These are phyloP conservation scores for Soucietia sequanensis DNA, from an alignment of 805 yeast species.

Conservation along the genomic window DNA sequence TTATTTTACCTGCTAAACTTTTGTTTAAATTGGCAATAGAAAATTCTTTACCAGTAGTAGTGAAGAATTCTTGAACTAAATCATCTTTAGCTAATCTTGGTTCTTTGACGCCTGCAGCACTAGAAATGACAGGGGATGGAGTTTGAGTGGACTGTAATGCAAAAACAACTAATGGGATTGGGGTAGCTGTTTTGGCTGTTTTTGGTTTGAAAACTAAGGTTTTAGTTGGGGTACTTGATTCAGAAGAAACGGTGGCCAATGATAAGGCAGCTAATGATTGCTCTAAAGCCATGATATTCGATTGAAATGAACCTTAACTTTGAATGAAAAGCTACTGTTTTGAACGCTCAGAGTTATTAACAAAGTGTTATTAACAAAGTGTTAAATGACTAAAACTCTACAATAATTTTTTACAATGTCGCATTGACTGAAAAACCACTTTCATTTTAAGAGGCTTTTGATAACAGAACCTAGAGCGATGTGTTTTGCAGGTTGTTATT, in stretches of 20 bases:
- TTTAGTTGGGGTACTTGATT: conserved; percentile 57
- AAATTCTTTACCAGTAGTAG: conserved; percentile 57
- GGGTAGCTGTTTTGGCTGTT: conserved; percentile 76
- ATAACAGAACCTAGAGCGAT: too few relatives aligned
- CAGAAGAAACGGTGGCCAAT: conserved; percentile 52
- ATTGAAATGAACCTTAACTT: too few relatives aligned
- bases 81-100: conserved; percentile 88
- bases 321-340: too few relatives aligned
- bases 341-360: too few relatives aligned
- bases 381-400: too few relatives aligned
- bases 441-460: too few relatives aligned
- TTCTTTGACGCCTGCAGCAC: conserved; percentile 70
- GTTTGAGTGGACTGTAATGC: conserved; percentile 73
- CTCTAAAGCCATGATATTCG: conserved; percentile 77
- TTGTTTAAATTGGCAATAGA: conserved; percentile 51
- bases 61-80: conserved; percentile 63
- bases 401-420: too few relatives aligned
- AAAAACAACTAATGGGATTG: conserved; percentile 77
- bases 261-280: conserved; percentile 67
- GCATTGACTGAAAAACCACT: too few relatives aligned
- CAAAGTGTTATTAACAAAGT: too few relatives aligned
- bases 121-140: conserved; percentile 63
- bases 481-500: too few relatives aligned
- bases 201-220: conserved; percentile 88
- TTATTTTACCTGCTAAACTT: conserved; percentile 53